Evolutionary conservation across 1,284 basidiomycete species (phyloP).

Genomic region (Retiboletus flavoniger): DNA sequence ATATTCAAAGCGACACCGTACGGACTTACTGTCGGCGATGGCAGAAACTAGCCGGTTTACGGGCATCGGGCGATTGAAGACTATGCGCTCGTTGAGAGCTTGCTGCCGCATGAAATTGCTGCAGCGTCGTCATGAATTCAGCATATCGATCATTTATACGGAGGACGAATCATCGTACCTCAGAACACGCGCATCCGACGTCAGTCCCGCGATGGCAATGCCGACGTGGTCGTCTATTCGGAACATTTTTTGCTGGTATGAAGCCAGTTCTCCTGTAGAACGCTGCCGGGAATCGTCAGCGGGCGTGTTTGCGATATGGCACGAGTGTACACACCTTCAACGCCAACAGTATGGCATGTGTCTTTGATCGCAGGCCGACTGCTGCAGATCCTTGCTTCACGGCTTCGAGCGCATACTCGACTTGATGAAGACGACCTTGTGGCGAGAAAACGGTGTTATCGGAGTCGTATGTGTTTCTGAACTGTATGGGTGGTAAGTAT

Average conservation of each 20-base stretch:
- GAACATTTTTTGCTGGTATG: constrained; percentile 99
- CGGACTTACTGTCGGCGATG: constrained; percentile 86
- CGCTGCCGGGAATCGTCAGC: constrained; percentile 53
- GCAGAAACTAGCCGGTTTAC: constrained; percentile 90
- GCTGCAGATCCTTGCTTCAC: constrained; percentile 99
- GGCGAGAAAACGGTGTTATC: constrained; percentile 97
- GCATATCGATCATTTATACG: neutral
- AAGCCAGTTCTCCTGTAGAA: constrained; percentile 97
- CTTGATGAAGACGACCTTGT: constrained; percentile 89
- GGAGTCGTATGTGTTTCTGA: constrained; percentile 93
- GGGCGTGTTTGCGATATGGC: neutral
- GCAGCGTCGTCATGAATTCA: neutral
- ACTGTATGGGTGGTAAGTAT: constrained; percentile 48
- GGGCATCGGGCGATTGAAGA: constrained; percentile 93
- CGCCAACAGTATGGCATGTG: constrained; percentile 91
- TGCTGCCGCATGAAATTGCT: constrained; percentile 99
- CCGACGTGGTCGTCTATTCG: constrained; percentile 99
- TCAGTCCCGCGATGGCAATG: constrained; percentile 97
- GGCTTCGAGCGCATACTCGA: constrained; percentile 99
- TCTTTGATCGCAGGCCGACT: constrained; percentile 93
- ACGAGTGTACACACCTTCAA: constrained; percentile 64
- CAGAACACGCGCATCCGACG: constrained; percentile 95
- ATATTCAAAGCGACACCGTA: neutral
- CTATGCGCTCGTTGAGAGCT: constrained; percentile 93
- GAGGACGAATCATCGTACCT: constrained; percentile 53